Conservation (phyloP, 2,329 filamentous ascomycete genomes). For the Beauveria brongniartii region DNA sequence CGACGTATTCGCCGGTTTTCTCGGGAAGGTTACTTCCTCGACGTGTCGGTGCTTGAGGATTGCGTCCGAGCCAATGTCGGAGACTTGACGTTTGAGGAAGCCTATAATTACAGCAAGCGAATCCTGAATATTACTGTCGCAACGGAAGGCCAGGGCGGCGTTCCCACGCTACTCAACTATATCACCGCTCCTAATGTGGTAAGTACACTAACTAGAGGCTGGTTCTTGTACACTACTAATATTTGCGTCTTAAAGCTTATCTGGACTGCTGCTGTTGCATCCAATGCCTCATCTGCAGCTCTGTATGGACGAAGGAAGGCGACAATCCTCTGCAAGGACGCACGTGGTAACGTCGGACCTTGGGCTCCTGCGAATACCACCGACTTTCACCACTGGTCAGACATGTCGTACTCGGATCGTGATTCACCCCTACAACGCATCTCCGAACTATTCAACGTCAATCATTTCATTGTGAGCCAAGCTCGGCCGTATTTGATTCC, state of each 20-base stretch:
- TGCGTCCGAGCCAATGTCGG: constrained; percentile 81
- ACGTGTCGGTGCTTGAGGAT: constrained; percentile 72
- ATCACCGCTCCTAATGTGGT: constrained; percentile 89
- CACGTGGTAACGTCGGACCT: constrained; percentile 61
- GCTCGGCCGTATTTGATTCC: constrained; percentile 84
- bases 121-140: constrained; percentile 89
- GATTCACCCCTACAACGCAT: constrained; percentile 61
- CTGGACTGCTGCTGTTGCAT: constrained; percentile 70
- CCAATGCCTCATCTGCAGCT: constrained; percentile 58
- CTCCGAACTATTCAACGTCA: constrained; percentile 81
- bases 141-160: constrained; percentile 62
- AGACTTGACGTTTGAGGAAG: constrained; percentile 87
- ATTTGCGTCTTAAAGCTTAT: constrained; percentile 48
- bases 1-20: constrained; percentile 63
- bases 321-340: constrained; percentile 68
- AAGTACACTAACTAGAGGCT: constrained; percentile 29
- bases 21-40: constrained; percentile 73
- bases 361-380: constrained; percentile 59
- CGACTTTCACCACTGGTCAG: constrained; percentile 61
- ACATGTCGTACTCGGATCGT: constrained; percentile 56
- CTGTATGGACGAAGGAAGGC: constrained; percentile 58
- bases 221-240: neutral
- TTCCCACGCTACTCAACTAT: constrained; percentile 84
- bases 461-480: constrained; percentile 92
- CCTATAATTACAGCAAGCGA: constrained; percentile 75